Evolutionary conservation across 306 rosid species (phyloP).

Genomic region (Medicago truncatula): MtrunA17r5.0-ANR NC_053049.1:44807001-44807500

Average conservation of each 20-base stretch:
- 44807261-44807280: conserved; percentile 52
- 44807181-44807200: conserved; percentile 7
- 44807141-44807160: conserved; percentile 1
- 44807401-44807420: conserved; percentile 62
- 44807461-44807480: neutral
- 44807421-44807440: conserved; percentile 58
- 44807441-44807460: conserved; percentile 35
- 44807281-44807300: conserved; percentile 57
- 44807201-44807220: neutral
- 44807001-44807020: conserved; percentile 26
- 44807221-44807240: conserved; percentile 16
- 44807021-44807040: neutral
- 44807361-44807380: conserved; percentile 42
- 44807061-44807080: neutral
- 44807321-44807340: conserved; percentile 30
- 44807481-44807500: neutral
- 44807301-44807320: conserved; percentile 81
- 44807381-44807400: conserved; percentile 51
- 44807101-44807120: conserved; percentile 11
- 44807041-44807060: conserved; percentile 1
- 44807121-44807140: conserved; percentile 31
- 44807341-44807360: conserved; percentile 41
- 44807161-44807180: conserved; percentile 7
- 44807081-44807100: neutral
- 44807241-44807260: conserved; percentile 67